Conservation (phyloP, 192 early-diverging fungal genomes). For the Coemansia sp. region DNA sequence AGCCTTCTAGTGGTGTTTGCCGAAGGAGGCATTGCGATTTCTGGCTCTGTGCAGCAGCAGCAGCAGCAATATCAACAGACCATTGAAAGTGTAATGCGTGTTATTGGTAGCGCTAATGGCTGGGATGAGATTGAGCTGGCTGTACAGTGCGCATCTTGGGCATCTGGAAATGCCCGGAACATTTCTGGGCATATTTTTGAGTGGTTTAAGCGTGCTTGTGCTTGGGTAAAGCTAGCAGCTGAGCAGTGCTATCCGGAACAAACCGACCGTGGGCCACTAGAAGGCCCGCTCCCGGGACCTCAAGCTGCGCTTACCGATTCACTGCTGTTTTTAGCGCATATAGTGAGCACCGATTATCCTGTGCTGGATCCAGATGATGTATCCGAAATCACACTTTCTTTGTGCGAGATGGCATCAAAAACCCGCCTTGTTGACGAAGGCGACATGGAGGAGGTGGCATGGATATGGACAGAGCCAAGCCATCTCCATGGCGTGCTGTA, state of each 20-base stretch:
- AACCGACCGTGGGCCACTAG: not conserved
- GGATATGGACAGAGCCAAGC: conserved; percentile 36
- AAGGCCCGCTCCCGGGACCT: conserved; percentile 7
- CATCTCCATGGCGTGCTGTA: conserved; percentile 36
- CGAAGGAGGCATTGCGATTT: not conserved
- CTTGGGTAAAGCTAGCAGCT: conserved; percentile 26
- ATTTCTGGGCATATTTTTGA: conserved; percentile 9
- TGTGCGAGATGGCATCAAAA: conserved; percentile 23
- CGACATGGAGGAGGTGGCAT: conserved; percentile 23
- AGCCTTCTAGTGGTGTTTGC: conserved; percentile 26
- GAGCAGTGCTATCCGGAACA: conserved; percentile 27
- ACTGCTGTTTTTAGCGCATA: conserved; percentile 27
- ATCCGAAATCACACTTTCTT: not conserved
- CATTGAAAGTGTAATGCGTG: conserved; percentile 20
- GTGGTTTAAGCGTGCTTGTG: conserved; percentile 30
- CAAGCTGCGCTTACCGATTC: conserved; percentile 23
- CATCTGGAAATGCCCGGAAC: conserved; percentile 18
- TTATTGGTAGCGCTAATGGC: conserved; percentile 16
- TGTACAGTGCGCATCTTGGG: conserved; percentile 32
- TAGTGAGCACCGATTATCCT: conserved; percentile 39
- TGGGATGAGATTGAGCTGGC: conserved; percentile 39
- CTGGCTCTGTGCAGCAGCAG: too few species aligned
- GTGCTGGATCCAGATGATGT: conserved; percentile 26
- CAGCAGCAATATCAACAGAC: too few species aligned
- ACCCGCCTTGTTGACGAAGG: conserved; percentile 19